Conservation (phyloP, 1,284 basidiomycete species). For the Thecaphora thlaspeos region DNA sequence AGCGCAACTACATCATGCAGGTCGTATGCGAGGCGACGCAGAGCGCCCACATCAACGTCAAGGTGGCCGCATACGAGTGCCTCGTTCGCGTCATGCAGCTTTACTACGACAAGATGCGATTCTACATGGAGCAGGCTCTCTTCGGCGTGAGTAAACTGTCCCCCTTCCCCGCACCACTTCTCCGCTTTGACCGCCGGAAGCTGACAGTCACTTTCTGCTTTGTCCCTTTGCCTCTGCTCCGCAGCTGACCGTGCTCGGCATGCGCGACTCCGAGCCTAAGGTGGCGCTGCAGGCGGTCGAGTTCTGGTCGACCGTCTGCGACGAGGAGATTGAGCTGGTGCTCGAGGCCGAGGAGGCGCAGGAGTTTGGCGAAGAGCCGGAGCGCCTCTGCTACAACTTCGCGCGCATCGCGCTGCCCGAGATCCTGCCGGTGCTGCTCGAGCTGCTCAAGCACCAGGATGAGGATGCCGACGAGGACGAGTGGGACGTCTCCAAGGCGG, state of each 20-base stretch:
- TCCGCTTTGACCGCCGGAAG: no score
- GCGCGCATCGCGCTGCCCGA: slow-evolving; percentile 91
- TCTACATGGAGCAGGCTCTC: slow-evolving; percentile 98
- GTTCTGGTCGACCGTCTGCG: slow-evolving; percentile 99
- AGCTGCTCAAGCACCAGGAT: slow-evolving; percentile 85
- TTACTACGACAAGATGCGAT: slow-evolving; percentile 98
- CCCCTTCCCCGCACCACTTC: no score
- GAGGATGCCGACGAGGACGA: slow-evolving; percentile 98
- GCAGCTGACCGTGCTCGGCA: slow-evolving; percentile 87
- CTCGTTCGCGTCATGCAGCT: slow-evolving; percentile 94
- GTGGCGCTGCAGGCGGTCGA: slow-evolving; percentile 96
- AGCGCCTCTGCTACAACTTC: slow-evolving; percentile 83
- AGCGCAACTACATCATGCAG: slow-evolving; percentile 99
- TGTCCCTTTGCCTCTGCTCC: no score
- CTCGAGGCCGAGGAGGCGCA: slow-evolving; percentile 90
- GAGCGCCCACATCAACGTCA: slow-evolving; percentile 70
- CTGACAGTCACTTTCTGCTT: no score
- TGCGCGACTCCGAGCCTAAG: slow-evolving; percentile 87
- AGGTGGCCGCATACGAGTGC: slow-evolving; percentile 72
- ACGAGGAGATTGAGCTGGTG: slow-evolving; percentile 92
- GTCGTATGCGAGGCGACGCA: slow-evolving; percentile 99
- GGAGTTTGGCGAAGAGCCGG: slow-evolving; percentile 86
- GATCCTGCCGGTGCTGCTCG: slow-evolving; percentile 86
- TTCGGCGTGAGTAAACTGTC: slow-evolving; percentile 67
- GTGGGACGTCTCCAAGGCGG: slow-evolving; percentile 98